Evolutionary conservation across 177 flowering plant species (phyloP).

Genomic region (Vitis hybrid): DNA sequence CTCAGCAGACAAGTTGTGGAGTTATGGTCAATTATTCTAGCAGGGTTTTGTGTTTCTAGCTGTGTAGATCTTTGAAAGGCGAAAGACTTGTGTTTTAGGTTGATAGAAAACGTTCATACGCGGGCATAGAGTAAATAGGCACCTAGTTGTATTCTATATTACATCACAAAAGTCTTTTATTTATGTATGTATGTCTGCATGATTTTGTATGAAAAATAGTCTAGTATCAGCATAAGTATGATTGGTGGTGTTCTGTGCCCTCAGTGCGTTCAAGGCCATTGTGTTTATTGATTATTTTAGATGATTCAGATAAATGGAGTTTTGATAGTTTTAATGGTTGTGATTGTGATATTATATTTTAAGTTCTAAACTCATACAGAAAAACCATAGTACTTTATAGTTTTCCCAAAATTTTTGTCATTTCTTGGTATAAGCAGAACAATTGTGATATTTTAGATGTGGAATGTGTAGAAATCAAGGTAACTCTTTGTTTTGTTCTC

Average conservation of each 20-base stretch:
- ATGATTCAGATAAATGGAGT: no score
- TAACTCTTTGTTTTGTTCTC: constrained; percentile 4
- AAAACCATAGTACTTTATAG: background rate
- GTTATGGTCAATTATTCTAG: background rate
- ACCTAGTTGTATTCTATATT: background rate
- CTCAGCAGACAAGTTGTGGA: background rate
- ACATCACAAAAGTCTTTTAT: background rate
- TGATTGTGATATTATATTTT: background rate
- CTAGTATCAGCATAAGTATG: background rate
- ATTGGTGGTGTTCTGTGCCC: background rate
- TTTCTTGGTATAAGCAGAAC: no score
- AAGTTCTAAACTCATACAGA: background rate
- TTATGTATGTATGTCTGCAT: background rate
- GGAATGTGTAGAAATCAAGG: background rate
- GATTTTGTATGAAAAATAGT: background rate
- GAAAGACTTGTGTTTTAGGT: background rate
- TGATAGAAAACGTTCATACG: background rate
- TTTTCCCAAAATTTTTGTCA: background rate
- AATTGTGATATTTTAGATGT: background rate
- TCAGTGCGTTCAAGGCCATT: background rate
- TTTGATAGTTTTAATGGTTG: background rate
- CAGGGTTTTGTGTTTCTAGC: background rate
- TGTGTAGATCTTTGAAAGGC: background rate
- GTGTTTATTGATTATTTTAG: background rate
- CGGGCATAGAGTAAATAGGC: background rate